phyloP scores from a whole-genome alignment of 345 rosid genomes.

The Triadica sebifera region DNA sequence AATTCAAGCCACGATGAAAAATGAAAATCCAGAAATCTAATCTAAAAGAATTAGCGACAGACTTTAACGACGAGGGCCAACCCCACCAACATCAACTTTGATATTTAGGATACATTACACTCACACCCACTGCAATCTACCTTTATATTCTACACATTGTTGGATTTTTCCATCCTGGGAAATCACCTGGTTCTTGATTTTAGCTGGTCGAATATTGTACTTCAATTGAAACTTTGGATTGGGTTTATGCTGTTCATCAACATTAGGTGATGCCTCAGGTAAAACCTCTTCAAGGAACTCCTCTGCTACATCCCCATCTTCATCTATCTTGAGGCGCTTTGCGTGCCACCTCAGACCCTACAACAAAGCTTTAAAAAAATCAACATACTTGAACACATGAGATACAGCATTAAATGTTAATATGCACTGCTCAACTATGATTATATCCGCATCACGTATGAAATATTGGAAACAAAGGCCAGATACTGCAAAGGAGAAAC shows the following conservation, averaged over 20 bases:
- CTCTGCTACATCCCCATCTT: constrained; percentile 95
- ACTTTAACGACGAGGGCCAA: neutral
- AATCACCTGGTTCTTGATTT: constrained; percentile 54
- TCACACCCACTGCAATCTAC: constrained; percentile 54
- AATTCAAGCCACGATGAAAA: neutral
- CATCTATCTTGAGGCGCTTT: constrained; percentile 73
- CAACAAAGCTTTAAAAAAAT: neutral
- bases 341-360: constrained; percentile 91
- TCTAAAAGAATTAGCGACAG: neutral
- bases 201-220: constrained; percentile 43
- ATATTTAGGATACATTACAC: neutral
- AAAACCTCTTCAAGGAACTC: constrained; percentile 76
- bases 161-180: constrained; percentile 55
- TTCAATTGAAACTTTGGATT: constrained; percentile 42
- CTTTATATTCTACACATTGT: constrained; percentile 51
- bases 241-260: constrained; percentile 34
- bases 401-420: neutral
- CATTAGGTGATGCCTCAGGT: constrained; percentile 26
- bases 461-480: neutral
- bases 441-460: neutral
- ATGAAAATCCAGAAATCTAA: constrained; percentile 1
- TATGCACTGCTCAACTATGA: neutral
- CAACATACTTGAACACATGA: neutral
- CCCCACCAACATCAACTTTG: neutral
- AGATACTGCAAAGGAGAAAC: neutral